Evolutionary conservation across 2,329 filamentous ascomycete genomes (phyloP).

Genomic region (Xylaria sp.): DNA sequence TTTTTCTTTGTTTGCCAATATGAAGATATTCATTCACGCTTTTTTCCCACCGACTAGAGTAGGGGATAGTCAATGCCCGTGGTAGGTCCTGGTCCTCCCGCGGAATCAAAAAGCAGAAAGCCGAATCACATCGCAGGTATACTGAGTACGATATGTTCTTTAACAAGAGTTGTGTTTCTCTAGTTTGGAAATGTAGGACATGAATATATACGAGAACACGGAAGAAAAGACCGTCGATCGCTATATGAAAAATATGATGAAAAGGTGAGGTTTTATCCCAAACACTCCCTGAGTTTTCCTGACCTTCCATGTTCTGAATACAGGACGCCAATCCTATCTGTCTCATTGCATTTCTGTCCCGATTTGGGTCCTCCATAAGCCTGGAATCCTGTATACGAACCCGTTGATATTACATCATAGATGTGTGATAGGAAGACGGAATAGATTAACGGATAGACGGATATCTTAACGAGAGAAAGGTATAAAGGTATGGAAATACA

Average conservation of each 20-base stretch:
- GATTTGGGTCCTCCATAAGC: background rate
- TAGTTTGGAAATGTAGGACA: background rate
- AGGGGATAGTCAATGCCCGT: no score
- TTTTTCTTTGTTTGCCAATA: no score
- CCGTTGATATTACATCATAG: background rate
- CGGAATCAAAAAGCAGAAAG: no score
- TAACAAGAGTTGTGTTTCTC: background rate
- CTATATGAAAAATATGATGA: background rate
- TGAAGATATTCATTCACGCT: no score
- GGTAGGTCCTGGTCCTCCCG: no score
- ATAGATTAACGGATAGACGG: background rate
- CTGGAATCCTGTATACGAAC: background rate
- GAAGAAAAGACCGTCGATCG: background rate
- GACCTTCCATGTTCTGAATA: background rate
- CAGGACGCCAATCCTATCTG: background rate
- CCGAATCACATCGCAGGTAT: no score
- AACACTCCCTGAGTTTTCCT: background rate
- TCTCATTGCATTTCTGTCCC: background rate
- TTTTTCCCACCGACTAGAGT: no score
- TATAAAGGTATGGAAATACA: background rate
- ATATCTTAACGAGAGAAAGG: slow-evolving; percentile 4
- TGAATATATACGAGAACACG: background rate
- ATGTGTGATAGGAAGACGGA: background rate
- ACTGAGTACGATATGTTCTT: background rate
- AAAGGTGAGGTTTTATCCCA: background rate